These are phyloP conservation scores for Lipomyces kockii DNA, from an alignment of 805 yeast genomes.

Conservation along the genomic window DNA sequence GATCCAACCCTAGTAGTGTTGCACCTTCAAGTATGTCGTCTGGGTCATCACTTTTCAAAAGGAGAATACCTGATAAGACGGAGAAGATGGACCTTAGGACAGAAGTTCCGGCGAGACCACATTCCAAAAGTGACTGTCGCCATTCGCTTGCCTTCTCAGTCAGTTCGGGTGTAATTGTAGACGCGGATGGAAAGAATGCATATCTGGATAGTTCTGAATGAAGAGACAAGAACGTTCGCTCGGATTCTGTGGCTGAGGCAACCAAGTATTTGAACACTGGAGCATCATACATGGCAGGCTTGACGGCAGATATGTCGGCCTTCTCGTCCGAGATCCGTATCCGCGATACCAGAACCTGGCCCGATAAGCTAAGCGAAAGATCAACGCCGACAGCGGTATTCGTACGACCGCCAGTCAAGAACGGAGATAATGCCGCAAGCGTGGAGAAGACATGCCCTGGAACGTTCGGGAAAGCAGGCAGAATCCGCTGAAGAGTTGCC, in stretches of 20 bases:
- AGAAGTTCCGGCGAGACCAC: conserved; percentile 45
- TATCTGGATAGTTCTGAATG: conserved; percentile 13
- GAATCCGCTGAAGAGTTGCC: conserved; percentile 20
- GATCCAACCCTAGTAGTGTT: conserved; percentile 47
- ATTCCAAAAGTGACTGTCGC: conserved; percentile 46
- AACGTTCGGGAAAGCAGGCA: conserved; percentile 46
- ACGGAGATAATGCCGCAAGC: conserved; percentile 47
- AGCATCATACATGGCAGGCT: conserved; percentile 11
- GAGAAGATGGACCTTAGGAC: conserved; percentile 44
- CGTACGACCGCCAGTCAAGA: conserved; percentile 44
- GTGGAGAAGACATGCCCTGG: conserved; percentile 46
- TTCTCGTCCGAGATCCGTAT: conserved; percentile 28
- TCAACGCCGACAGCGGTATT: conserved; percentile 26
- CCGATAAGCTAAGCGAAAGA: conserved; percentile 29
- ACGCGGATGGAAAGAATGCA: conserved; percentile 6
- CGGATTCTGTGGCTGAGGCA: conserved; percentile 23
- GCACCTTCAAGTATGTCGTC: conserved; percentile 51
- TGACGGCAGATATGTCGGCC: conserved; percentile 15
- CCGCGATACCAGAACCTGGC: conserved; percentile 32
- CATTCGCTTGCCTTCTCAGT: conserved; percentile 46
- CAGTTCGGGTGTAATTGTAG: neutral
- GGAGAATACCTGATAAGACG: conserved; percentile 48
- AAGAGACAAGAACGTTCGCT: conserved; percentile 17
- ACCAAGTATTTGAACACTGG: conserved; percentile 26
- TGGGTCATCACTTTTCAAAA: conserved; percentile 45